Evolutionary conservation across 331 rosid genomes (phyloP).

Genomic region (Quercus tomentella): DNA sequence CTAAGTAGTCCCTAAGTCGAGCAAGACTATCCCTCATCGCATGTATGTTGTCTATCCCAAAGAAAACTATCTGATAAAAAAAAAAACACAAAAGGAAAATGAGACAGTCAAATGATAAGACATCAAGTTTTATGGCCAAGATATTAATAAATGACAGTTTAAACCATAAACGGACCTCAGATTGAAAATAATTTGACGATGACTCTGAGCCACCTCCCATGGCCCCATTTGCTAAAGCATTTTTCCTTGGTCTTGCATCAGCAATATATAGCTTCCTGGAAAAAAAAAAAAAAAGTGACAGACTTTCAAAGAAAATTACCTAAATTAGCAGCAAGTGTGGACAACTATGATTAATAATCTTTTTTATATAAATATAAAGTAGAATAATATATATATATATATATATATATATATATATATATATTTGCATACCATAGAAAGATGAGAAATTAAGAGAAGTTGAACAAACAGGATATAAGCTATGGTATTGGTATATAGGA

Average conservation of each 20-base stretch:
- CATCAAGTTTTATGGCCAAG: slow-evolving; percentile 1
- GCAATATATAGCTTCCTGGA: slow-evolving; percentile 89
- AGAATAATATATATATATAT: too few relatives aligned
- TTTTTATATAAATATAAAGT: too few relatives aligned
- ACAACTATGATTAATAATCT: not conserved
- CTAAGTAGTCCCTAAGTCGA: slow-evolving; percentile 89
- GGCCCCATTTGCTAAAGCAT: slow-evolving; percentile 97
- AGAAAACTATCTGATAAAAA: slow-evolving; percentile 64
- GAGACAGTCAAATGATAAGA: slow-evolving; percentile 9
- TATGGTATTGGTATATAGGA: too few relatives aligned
- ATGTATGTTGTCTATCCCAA: slow-evolving; percentile 98
- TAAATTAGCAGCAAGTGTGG: not conserved
- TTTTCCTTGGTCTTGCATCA: slow-evolving; percentile 96
- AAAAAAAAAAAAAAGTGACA: too few relatives aligned
- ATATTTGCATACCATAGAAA: too few relatives aligned
- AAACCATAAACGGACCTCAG: slow-evolving; percentile 63
- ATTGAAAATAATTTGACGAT: slow-evolving; percentile 85
- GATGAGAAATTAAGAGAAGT: too few relatives aligned
- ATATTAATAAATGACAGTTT: slow-evolving; percentile 15
- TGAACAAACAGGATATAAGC: too few relatives aligned
- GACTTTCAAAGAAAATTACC: not conserved
- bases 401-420: too few relatives aligned
- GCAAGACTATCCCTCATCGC: slow-evolving; percentile 98
- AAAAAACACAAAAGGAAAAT: slow-evolving; percentile 7
- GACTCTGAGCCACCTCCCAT: slow-evolving; percentile 99